These are phyloP conservation scores for Pestalotiopsis sp. DNA, from an alignment of 2,329 filamentous ascomycete species.

Conservation along the genomic window DNA sequence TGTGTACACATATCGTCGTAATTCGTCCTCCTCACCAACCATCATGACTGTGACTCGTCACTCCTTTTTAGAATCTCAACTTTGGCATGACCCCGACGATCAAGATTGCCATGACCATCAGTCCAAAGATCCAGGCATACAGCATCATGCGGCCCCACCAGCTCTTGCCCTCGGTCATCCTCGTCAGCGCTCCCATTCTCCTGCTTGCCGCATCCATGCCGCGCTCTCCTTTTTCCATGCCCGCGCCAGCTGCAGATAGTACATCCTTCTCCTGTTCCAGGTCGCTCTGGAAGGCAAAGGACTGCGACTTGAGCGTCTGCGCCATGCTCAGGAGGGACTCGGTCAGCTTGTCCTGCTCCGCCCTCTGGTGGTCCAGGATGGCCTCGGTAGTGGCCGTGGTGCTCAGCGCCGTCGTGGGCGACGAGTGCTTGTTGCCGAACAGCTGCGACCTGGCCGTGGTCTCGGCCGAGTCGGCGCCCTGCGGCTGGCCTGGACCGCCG, in stretches of 20 bases:
- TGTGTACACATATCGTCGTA: constrained; percentile 7
- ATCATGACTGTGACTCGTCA: not conserved
- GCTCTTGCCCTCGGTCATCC: constrained; percentile 85
- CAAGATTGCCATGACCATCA: constrained; percentile 78
- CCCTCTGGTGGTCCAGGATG: constrained; percentile 74
- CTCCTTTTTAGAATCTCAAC: constrained; percentile 67
- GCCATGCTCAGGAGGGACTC: constrained; percentile 82
- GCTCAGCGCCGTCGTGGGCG: constrained; percentile 35
- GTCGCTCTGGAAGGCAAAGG: constrained; percentile 69
- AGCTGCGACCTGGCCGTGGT: constrained; percentile 40
- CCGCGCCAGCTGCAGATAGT: constrained; percentile 69
- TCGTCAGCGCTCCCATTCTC: constrained; percentile 74
- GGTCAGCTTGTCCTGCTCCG: constrained; percentile 82
- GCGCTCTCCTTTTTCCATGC: constrained; percentile 74
- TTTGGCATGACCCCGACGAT: constrained; percentile 88
- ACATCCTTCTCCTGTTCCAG: constrained; percentile 74
- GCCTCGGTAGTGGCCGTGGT: constrained; percentile 64
- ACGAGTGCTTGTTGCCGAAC: constrained; percentile 40
- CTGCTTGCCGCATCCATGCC: constrained; percentile 77
- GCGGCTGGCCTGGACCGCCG: not conserved
- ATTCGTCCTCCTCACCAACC: not conserved
- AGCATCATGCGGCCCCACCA: constrained; percentile 85
- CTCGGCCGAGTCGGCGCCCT: constrained; percentile 13
- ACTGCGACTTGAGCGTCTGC: constrained; percentile 73
- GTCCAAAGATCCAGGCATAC: constrained; percentile 79